Evolutionary conservation across 176 grass and related monocot species (phyloP).

Genomic region (Bothriochloa decipiens): DNA sequence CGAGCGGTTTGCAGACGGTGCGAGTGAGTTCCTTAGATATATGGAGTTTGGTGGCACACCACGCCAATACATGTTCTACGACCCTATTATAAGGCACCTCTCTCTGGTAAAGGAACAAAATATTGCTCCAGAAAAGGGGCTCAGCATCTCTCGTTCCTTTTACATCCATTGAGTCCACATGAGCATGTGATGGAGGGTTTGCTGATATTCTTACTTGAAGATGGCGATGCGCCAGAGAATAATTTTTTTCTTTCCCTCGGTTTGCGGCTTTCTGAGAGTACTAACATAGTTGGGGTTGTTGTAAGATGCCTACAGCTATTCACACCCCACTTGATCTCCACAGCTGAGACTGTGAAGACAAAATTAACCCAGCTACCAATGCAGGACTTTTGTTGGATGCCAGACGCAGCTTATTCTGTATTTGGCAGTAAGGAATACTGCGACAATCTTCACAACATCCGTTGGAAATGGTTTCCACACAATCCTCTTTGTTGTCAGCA

Average conservation of each 20-base stretch:
- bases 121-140: neutral
- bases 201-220: neutral
- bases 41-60: constrained; percentile 15
- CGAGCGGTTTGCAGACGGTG: neutral
- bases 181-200: neutral
- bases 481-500: constrained; percentile 8
- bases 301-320: neutral
- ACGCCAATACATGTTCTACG: neutral
- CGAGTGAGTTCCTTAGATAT: neutral
- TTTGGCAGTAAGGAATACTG: no score
- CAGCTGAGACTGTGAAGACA: neutral
- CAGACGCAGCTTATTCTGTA: no score
- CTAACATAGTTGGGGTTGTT: neutral
- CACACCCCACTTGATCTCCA: neutral
- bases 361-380: neutral
- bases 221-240: neutral
- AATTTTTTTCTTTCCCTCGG: neutral
- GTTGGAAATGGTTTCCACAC: neutral
- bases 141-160: neutral
- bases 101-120: neutral
- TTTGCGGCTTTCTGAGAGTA: constrained; percentile 9
- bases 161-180: neutral
- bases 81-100: neutral
- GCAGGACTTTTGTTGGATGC: no score
- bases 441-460: neutral